These are phyloP conservation scores for Hamigera avellanea DNA, from an alignment of 495 filamentous ascomycete species.

Conservation along the genomic window DNA sequence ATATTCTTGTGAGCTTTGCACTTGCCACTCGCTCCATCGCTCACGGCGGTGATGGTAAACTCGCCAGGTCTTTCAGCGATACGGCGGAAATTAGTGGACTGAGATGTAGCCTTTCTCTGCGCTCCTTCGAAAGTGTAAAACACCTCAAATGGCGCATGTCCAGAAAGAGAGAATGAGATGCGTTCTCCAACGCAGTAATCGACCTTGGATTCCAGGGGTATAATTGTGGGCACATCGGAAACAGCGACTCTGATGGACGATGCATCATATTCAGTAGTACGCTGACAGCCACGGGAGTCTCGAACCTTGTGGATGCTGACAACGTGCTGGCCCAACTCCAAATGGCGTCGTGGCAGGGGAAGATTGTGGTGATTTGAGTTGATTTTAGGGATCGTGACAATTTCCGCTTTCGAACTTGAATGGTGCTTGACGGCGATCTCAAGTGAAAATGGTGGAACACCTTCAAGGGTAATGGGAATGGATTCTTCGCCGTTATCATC, in stretches of 20 bases:
- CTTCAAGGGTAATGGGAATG: slow-evolving; percentile 73
- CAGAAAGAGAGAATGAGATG: slow-evolving; percentile 79
- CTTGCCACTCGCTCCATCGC: slow-evolving; percentile 61
- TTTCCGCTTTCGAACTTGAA: slow-evolving; percentile 64
- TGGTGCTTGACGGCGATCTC: slow-evolving; percentile 91
- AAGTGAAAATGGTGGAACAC: slow-evolving; percentile 76
- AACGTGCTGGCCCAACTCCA: slow-evolving; percentile 74
- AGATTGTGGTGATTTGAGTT: slow-evolving; percentile 61
- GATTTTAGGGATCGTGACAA: slow-evolving; percentile 67
- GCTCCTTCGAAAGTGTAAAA: slow-evolving; percentile 79
- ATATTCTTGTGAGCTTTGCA: slow-evolving; percentile 71
- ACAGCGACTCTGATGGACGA: slow-evolving; percentile 76
- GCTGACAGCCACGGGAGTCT: slow-evolving; percentile 73
- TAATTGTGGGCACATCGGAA: slow-evolving; percentile 83
- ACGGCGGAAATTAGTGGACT: slow-evolving; percentile 71
- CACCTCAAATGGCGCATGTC: slow-evolving; percentile 80
- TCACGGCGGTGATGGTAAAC: slow-evolving; percentile 75
- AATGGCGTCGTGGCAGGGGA: slow-evolving; percentile 66
- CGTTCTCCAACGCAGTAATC: slow-evolving; percentile 96
- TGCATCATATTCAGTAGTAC: slow-evolving; percentile 51
- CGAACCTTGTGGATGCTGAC: slow-evolving; percentile 81
- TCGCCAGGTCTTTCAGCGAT: slow-evolving; percentile 82
- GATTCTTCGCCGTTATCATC: slow-evolving; percentile 70
- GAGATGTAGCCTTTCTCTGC: slow-evolving; percentile 64
- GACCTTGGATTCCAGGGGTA: slow-evolving; percentile 67